Evolutionary conservation across 2,329 filamentous ascomycete species (phyloP), one percentile per base, ranked within the genome.

Genomic region (Cladosporium oxysporum): DNA sequence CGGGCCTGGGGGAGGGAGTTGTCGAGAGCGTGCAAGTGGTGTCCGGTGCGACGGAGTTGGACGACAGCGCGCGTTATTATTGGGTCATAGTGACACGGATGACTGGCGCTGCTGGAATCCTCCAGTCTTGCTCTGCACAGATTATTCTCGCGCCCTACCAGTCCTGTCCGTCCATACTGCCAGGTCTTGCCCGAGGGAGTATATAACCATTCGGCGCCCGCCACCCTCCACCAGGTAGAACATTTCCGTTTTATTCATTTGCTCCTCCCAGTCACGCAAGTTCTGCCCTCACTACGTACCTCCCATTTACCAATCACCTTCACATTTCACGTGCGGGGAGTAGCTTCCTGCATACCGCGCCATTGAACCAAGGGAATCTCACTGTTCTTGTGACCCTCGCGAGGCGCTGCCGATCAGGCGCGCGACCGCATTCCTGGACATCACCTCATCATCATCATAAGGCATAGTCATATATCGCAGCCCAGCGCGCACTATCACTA

Each of bases 371-470:
- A 23, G 5, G 49, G 23, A 18, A 37, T n/a, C 61, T 47, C 28
- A 18, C 50, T 57, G 61, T 37, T 63, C 61, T 37, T 63, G 61
- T 63, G 61, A 63, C 44, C 61, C 18, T 18, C 57, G 11, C 29
- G 61, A 57, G 37, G 61, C 50, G 61, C 35, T 63, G 61, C 61
- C 49, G 50, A 63, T 53, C 61, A 44, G 50, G 61, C 61, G 50
- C 50, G 61, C 61, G 50, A 63, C 50, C 59, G 50, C 50, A 57
- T 53, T 53, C 47, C 61, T 35, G 23, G 50, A 55, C 49, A 63
- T 31, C 60, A 41, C 55, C 31, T 53, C 41, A 52, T 28, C 52
- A 55, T 47, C 59, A 52, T 44, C 61, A 44, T 55, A 26, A 23
- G 28, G 7, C 35, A 53, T 29, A 28, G 44, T 57, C 35, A 33